Evolutionary conservation across 176 grass and related monocot genomes (phyloP).

Genomic region (Ensete ventricosum): DNA sequence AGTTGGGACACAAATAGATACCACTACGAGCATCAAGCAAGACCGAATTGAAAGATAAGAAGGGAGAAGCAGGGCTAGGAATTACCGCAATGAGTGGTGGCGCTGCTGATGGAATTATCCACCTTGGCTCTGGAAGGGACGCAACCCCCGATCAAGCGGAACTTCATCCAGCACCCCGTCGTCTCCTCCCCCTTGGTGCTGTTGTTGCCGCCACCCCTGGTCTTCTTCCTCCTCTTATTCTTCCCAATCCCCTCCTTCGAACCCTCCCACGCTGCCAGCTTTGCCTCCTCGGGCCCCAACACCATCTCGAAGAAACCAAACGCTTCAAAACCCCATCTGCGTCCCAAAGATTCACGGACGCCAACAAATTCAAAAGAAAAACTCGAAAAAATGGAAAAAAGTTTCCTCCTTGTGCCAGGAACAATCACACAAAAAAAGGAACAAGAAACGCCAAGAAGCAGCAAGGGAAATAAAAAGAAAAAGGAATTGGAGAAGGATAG

Average conservation of each 20-base stretch:
- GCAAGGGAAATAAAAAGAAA: not conserved
- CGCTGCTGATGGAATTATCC: conserved; percentile 12
- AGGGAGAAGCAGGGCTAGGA: not conserved
- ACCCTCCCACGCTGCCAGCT: conserved; percentile 12
- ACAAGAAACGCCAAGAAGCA: not conserved
- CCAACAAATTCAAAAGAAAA: not conserved
- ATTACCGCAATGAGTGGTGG: conserved; percentile 7
- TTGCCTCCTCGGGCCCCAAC: not conserved
- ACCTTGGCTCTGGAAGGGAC: conserved; percentile 8
- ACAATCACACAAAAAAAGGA: not conserved
- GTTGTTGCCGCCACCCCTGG: not conserved
- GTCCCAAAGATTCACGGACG: not conserved
- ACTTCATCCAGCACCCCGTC: conserved; percentile 1
- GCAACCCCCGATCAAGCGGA: not conserved
- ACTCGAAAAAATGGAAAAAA: not conserved
- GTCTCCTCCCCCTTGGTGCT: not conserved
- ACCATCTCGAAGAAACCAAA: not conserved
- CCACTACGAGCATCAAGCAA: not conserved
- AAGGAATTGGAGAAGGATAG: not conserved
- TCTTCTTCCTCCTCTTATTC: conserved; percentile 7
- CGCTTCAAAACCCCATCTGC: not conserved
- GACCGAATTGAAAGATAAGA: not conserved
- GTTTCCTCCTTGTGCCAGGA: not conserved
- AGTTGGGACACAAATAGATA: not conserved
- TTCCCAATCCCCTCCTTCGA: not conserved